Evolutionary conservation across 805 yeast genomes (phyloP).

Genomic region (Maudiozyma barnettii): DNA sequence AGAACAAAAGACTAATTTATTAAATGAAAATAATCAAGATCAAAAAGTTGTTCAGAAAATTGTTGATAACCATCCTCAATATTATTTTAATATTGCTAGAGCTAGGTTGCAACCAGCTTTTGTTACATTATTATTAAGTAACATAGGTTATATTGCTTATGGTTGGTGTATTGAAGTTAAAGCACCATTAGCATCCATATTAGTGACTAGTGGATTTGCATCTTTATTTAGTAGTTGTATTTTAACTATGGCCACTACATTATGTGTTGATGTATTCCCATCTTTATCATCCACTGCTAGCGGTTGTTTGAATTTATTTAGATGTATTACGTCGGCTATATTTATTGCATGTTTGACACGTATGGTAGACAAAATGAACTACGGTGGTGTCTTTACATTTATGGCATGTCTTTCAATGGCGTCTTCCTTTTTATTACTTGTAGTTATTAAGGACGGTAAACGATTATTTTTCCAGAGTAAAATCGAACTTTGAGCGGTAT

Average conservation of each 20-base stretch:
- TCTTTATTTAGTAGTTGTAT: slow-evolving; percentile 52
- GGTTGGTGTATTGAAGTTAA: slow-evolving; percentile 63
- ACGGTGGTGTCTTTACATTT: slow-evolving; percentile 72
- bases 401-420: slow-evolving; percentile 41
- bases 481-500: neutral
- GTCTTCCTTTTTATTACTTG: slow-evolving; percentile 16
- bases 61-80: slow-evolving; percentile 17
- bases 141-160: slow-evolving; percentile 38
- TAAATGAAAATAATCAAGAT: slow-evolving; percentile 14
- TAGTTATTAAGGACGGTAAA: slow-evolving; percentile 28
- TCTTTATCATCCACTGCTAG: slow-evolving; percentile 61
- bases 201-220: slow-evolving; percentile 47
- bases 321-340: slow-evolving; percentile 67
- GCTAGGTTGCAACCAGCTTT: slow-evolving; percentile 44
- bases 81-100: slow-evolving; percentile 43
- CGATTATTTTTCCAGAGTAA: slow-evolving; percentile 21
- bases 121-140: slow-evolving; percentile 34
- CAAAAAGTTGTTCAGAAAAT: slow-evolving; percentile 10
- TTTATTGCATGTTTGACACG: slow-evolving; percentile 56
- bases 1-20: slow-evolving; percentile 8
- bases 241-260: slow-evolving; percentile 49
- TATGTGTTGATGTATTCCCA: slow-evolving; percentile 69
- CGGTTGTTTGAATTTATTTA: slow-evolving; percentile 57
- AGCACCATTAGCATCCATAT: slow-evolving; percentile 42
- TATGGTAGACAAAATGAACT: slow-evolving; percentile 47